Evolutionary conservation across 441 rosid genomes (phyloP).

Genomic region (Syzygium malaccense): DNA sequence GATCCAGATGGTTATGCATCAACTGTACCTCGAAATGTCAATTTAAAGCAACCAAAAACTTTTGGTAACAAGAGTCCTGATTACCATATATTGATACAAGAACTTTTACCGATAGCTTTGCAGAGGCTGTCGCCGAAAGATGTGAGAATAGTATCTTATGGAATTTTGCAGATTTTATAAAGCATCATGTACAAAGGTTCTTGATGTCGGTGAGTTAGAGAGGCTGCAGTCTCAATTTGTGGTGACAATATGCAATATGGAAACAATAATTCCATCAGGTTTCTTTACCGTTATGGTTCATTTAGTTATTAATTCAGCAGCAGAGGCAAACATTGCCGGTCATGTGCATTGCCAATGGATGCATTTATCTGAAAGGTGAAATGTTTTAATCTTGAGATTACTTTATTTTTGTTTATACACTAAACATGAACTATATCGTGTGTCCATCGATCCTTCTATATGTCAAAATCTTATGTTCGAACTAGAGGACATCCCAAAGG

Average conservation of each 20-base stretch:
- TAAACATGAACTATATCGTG: neutral
- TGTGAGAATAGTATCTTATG: neutral
- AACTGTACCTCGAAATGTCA: neutral
- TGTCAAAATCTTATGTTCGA: neutral
- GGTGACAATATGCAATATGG: neutral
- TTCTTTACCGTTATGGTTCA: slow-evolving; percentile 4
- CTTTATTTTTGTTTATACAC: neutral
- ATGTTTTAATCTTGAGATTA: neutral
- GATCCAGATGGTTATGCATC: neutral
- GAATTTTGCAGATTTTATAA: neutral
- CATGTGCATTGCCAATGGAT: neutral
- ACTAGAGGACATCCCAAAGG: neutral
- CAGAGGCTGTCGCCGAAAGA: neutral
- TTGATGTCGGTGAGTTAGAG: neutral
- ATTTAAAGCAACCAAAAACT: neutral
- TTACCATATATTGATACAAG: neutral
- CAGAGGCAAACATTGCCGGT: neutral
- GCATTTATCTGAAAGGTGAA: neutral
- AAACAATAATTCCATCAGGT: neutral
- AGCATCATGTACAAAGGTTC: neutral
- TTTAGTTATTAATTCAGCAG: neutral
- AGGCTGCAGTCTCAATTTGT: neutral
- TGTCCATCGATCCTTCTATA: neutral
- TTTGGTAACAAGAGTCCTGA: neutral
- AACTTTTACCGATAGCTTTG: neutral